phyloP scores from a whole-genome alignment of 2,329 filamentous ascomycete species.

The Endoconidiophora laricicola region DNA sequence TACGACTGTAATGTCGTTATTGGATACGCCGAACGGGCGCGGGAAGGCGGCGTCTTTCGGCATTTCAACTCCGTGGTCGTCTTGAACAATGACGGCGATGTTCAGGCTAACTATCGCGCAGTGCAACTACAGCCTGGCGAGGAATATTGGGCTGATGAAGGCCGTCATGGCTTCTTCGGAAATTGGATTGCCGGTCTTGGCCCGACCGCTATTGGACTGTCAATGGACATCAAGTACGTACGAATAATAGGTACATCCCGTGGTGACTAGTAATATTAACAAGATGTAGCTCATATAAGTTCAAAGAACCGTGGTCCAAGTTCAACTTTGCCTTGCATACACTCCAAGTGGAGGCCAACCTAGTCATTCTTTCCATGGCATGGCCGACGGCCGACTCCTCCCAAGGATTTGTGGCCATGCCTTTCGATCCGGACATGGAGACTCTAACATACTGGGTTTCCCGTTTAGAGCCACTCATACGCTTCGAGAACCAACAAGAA shows the following conservation, averaged over 20 bases:
- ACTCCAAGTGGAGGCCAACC: conserved; percentile 35
- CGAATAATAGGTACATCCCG: neutral
- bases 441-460: conserved; percentile 61
- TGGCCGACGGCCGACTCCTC: conserved; percentile 48
- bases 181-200: conserved; percentile 28
- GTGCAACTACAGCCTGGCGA: conserved; percentile 41
- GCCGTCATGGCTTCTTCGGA: conserved; percentile 28
- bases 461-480: conserved; percentile 50
- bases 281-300: conserved; percentile 7
- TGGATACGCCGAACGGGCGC: conserved; percentile 45
- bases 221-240: conserved; percentile 37
- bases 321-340: conserved; percentile 33
- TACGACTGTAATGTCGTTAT: conserved; percentile 44
- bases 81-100: conserved; percentile 32
- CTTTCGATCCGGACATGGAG: conserved; percentile 49
- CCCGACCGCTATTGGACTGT: conserved; percentile 35
- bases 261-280: neutral
- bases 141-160: conserved; percentile 44
- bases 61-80: conserved; percentile 29
- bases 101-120: conserved; percentile 35
- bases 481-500: conserved; percentile 33
- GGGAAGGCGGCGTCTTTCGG: conserved; percentile 23
- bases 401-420: conserved; percentile 28
- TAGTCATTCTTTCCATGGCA: conserved; percentile 60
- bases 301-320: conserved; percentile 13